Evolutionary conservation across 768 basidiomycete genomes (phyloP), one percentile per base, ranked within the genome.

Genomic region (Pleurotus ostreatus): DNA sequence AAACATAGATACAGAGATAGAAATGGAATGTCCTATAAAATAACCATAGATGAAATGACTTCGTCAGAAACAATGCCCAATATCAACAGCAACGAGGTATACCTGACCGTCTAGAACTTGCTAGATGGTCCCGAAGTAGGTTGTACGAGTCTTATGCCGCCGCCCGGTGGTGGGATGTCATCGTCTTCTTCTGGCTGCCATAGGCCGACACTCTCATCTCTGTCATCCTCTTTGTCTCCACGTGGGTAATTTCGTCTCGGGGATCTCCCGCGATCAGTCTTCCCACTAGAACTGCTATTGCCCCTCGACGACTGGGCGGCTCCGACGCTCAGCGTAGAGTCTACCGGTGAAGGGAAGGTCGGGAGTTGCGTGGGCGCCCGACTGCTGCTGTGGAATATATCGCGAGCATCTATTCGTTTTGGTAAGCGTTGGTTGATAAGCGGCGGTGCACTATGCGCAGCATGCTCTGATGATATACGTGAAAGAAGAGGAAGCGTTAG

Each of bases 121-220:
- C 8, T 34, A 34, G 30, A 34, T 34, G 30, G 30, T 34, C 60
- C 60, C 12, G 64, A 60, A 15, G 55, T 56, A 54, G 64, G 59
- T 40, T 70, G 68, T 37, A 79, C 78, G 52, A 79, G 64, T 59
- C 78, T 65, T 61, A 79, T 73, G 2, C 77, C 74, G 4, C 66
- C 68, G 12, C 56, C 59, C 16, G 52, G 43, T 18, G 58, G 44
- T 3, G 64, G 46, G 37, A 52, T 56, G n/a, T 66, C 68, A 4
- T 65, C 67, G 22, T 66, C 68, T 44, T 66, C 65, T 30, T 55
- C 56, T 39, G 64, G 68, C 25, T 68, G 67, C 80, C 79, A 83
- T 55, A 88, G 61, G 48, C 83, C 77, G 51, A 79, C 66, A 55
- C 81, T 83, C 70, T 88, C 86, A 55, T 87, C 86, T 48, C 67